These are phyloP conservation scores for Panellus pusillus DNA, from an alignment of 768 basidiomycete genomes.

Conservation along the genomic window DNA sequence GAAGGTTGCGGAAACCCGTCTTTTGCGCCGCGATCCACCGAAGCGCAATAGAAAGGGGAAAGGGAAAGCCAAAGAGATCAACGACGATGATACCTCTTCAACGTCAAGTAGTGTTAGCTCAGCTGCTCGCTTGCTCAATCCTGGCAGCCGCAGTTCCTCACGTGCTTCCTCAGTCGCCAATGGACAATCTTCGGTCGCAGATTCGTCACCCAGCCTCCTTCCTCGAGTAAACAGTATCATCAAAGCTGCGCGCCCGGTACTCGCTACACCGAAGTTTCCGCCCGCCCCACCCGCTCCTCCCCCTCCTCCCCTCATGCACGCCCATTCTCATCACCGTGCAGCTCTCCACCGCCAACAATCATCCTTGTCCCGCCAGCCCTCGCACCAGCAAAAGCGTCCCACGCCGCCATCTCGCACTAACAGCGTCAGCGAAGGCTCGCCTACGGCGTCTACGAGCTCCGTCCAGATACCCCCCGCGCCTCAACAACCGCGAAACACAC, in stretches of 20 bases:
- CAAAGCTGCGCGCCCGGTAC: constrained; percentile 18
- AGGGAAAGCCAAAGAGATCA: constrained; percentile 34
- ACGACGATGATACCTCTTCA: constrained; percentile 29
- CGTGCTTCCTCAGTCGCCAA: constrained; percentile 49
- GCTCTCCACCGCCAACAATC: constrained; percentile 4
- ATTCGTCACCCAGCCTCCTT: constrained; percentile 25
- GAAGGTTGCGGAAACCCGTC: constrained; percentile 12
- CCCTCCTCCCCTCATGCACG: constrained; percentile 25
- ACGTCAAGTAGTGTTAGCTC: constrained; percentile 38
- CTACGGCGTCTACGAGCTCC: constrained; percentile 21
- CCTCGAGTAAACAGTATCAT: constrained; percentile 32
- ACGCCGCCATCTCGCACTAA: constrained; percentile 11
- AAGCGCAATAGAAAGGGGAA: constrained; percentile 7
- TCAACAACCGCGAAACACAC: constrained; percentile 16
- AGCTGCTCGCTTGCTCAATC: constrained; percentile 34
- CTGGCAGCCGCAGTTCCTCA: constrained; percentile 34
- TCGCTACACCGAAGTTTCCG: constrained; percentile 19
- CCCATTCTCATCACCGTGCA: constrained; percentile 14
- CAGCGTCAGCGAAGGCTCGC: constrained; percentile 9
- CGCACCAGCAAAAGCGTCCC: constrained; percentile 6
- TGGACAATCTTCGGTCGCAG: constrained; percentile 29
- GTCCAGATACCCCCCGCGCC: constrained; percentile 21
- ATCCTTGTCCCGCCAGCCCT: constrained; percentile 11
- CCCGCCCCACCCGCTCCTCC: constrained; percentile 24
- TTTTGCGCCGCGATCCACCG: constrained; percentile 11